Evolutionary conservation across 495 filamentous ascomycete species (phyloP).

Genomic region (Tuber borchii): DNA sequence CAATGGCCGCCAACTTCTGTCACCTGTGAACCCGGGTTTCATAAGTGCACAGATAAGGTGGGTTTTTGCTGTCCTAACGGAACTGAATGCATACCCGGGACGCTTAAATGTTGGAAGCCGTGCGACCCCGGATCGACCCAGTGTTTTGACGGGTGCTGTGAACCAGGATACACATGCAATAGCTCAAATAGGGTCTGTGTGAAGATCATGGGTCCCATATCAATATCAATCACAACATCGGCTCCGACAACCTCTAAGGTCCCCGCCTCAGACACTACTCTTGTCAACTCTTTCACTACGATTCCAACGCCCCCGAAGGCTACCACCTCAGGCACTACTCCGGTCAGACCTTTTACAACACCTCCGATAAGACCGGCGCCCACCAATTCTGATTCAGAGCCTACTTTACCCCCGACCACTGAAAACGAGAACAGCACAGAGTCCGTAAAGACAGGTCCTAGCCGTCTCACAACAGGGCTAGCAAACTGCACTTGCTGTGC

Average conservation of each 20-base stretch:
- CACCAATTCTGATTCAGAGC: neutral
- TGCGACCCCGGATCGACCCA: neutral
- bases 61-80: constrained; percentile 12
- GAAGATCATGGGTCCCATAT: neutral
- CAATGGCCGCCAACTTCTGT: neutral
- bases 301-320: too few relatives aligned
- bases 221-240: neutral
- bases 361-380: neutral
- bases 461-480: neutral
- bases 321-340: too few relatives aligned
- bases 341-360: too few relatives aligned
- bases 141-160: constrained; percentile 19
- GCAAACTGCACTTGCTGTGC: neutral
- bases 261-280: too few relatives aligned
- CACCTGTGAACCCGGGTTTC: neutral
- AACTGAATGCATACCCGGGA: constrained; percentile 9
- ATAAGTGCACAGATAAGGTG: constrained; percentile 3
- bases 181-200: neutral
- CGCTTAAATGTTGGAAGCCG: neutral
- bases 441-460: neutral
- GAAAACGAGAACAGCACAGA: neutral
- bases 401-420: neutral
- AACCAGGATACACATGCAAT: constrained; percentile 7
- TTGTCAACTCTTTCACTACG: too few relatives aligned
- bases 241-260: too few relatives aligned